Evolutionary conservation across 495 filamentous ascomycete genomes (phyloP).

Genomic region (Aspergillus cristatus): DNA sequence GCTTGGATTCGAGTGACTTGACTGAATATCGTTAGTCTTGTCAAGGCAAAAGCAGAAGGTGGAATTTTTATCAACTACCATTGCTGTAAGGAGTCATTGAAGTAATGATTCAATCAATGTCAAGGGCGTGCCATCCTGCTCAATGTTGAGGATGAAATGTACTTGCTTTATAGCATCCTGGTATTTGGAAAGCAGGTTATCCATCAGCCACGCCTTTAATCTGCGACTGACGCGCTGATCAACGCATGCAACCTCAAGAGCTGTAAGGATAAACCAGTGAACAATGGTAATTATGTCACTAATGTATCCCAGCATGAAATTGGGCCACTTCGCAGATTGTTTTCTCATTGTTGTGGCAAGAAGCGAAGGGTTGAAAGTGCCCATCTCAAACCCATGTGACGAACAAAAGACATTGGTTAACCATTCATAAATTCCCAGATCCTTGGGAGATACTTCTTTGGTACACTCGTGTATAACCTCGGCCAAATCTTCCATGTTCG

Average conservation of each 20-base stretch:
- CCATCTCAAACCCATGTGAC: conserved; percentile 30
- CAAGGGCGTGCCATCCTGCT: conserved; percentile 32
- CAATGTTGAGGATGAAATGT: conserved; percentile 38
- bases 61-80: conserved; percentile 10
- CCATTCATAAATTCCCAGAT: conserved; percentile 21
- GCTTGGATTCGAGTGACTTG: neutral
- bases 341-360: conserved; percentile 40
- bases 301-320: conserved; percentile 38
- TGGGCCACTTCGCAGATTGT: conserved; percentile 46
- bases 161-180: conserved; percentile 31
- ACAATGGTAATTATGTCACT: conserved; percentile 33
- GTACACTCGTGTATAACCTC: conserved; percentile 15
- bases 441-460: neutral
- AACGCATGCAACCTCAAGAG: conserved; percentile 26
- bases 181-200: conserved; percentile 36
- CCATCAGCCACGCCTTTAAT: conserved; percentile 32
- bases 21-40: neutral
- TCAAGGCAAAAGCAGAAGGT: neutral
- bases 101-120: conserved; percentile 46
- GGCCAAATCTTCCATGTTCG: conserved; percentile 10
- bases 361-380: conserved; percentile 30
- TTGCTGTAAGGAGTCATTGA: conserved; percentile 41
- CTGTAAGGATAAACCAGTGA: conserved; percentile 35
- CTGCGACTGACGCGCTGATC: conserved; percentile 28
- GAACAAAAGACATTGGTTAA: conserved; percentile 16